Conservation (phyloP, 176 grass and related monocot genomes). For the Sorghum bicolor region Sorghum_bicolor_NCBIv3 NC_012872.2:60903501-60904000, state of each 20-base stretch:
- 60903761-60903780: constrained; percentile 64
- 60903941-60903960: neutral
- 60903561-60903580: neutral
- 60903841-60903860: constrained; percentile 63
- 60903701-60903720: constrained; percentile 76
- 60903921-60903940: constrained; percentile 27
- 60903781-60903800: constrained; percentile 40
- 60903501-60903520: neutral
- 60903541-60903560: neutral
- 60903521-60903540: neutral
- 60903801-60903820: constrained; percentile 61
- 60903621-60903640: neutral
- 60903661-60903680: neutral
- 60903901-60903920: constrained; percentile 57
- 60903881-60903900: constrained; percentile 44
- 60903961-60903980: neutral
- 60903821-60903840: constrained; percentile 48
- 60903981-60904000: neutral
- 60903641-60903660: neutral
- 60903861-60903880: constrained; percentile 76
- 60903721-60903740: constrained; percentile 71
- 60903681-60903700: constrained; percentile 43
- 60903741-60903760: constrained; percentile 37
- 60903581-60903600: neutral
- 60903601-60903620: neutral